These are phyloP conservation scores for Cerrena zonata DNA, from an alignment of 1,284 basidiomycete genomes.

Conservation along the genomic window DNA sequence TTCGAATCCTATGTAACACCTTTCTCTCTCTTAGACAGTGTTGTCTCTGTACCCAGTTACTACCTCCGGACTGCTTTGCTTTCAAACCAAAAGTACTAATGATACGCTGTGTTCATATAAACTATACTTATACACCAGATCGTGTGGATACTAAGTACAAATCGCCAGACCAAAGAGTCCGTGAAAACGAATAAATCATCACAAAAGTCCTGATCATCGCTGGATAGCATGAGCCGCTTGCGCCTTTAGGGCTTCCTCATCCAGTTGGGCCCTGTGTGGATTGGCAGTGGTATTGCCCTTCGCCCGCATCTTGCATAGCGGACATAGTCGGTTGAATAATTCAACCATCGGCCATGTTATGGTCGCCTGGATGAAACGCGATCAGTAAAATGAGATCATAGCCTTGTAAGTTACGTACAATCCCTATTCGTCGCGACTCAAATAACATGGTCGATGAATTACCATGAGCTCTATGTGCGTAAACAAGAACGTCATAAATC, in stretches of 20 bases:
- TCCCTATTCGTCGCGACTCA: constrained; percentile 50
- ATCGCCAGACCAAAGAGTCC: background rate
- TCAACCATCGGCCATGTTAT: constrained; percentile 74
- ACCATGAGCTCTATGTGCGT: constrained; percentile 55
- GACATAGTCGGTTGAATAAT: constrained; percentile 58
- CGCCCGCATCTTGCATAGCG: constrained; percentile 46
- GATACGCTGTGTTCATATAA: background rate
- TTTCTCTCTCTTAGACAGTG: too few relatives aligned
- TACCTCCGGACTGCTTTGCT: background rate
- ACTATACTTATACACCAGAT: background rate
- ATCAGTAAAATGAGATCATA: constrained; percentile 6
- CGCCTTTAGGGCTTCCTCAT: constrained; percentile 16
- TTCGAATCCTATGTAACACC: too few relatives aligned
- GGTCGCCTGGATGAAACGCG: constrained; percentile 41
- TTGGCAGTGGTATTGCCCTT: constrained; percentile 16
- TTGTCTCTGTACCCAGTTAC: background rate
- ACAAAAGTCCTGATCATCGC: background rate
- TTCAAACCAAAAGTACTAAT: background rate
- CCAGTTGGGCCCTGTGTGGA: constrained; percentile 9
- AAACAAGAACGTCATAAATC: constrained; percentile 63
- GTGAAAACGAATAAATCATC: background rate
- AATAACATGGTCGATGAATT: constrained; percentile 48
- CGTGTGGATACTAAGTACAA: background rate
- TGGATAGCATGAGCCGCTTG: background rate
- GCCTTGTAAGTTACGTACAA: constrained; percentile 40